A percentile compares a stretch with the other conserved stretches of the same genome.
Evolutionary conservation across 169 alveolate genomes (phyloP).

Genomic region (Cryptosporidium sp.): DNA sequence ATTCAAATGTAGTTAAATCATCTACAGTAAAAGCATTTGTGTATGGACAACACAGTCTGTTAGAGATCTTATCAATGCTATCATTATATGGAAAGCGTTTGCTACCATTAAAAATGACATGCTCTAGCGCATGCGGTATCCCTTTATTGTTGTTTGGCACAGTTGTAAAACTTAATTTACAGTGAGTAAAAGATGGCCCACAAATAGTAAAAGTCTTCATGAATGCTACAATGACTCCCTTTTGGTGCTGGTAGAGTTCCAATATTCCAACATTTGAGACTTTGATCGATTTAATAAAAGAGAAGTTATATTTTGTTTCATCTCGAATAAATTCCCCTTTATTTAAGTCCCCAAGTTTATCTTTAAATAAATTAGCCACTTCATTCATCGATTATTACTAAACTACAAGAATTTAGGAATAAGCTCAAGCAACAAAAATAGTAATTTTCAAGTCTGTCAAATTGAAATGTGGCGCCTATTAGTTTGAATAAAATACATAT

Average conservation of each 20-base stretch:
- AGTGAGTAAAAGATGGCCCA: conserved; percentile 54
- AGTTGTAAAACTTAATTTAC: conserved; percentile 42
- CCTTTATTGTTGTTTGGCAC: conserved; percentile 57
- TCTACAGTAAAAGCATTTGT: conserved; percentile 57
- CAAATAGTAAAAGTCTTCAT: conserved; percentile 23
- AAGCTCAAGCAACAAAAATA: neutral
- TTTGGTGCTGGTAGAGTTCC: conserved; percentile 53
- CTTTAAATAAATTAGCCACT: neutral
- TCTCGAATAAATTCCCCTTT: neutral
- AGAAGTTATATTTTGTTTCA: neutral
- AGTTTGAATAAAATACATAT: neutral
- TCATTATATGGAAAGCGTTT: conserved; percentile 54
- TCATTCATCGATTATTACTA: neutral
- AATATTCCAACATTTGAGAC: conserved; percentile 29
- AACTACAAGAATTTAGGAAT: neutral
- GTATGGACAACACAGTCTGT: conserved; percentile 34
- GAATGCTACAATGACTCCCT: conserved; percentile 39
- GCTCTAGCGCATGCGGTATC: conserved; percentile 74
- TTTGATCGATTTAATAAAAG: conserved; percentile 2
- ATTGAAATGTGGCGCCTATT: neutral
- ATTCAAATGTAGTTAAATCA: conserved; percentile 61
- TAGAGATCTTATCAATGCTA: conserved; percentile 47
- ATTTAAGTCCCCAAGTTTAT: neutral
- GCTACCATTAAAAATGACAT: conserved; percentile 51
- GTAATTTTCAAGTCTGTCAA: neutral